Evolutionary conservation across 225 moss, liverwort and hornwort species (phyloP), one percentile per base, ranked within the genome.

Genomic region (Pseudoscleropodium purum): DNA sequence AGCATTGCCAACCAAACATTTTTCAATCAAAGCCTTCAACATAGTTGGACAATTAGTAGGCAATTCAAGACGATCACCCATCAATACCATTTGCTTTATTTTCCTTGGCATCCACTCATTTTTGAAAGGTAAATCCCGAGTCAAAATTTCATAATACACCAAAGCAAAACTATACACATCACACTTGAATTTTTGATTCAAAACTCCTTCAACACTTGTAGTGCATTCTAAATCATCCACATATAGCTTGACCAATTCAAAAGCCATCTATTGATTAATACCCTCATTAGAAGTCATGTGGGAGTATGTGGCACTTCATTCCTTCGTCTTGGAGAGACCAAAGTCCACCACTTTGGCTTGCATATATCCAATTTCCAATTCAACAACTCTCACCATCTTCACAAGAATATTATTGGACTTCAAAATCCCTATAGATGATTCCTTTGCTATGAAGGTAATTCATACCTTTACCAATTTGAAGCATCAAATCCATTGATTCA

Each of bases 141-240:
- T 73, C 27, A 73, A 73, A 73, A 73, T 73, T 7, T 73, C 43
- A 43, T 73, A 73, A 43, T 43, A 73, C 8, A 73, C 73, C 73
- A 73, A 43, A 2, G 27, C 73, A 43, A 41, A 73, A 73, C 73
- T 73, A 43, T 43, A 73, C 5, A 73, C 43, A 5, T 73, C 73
- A 0, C 73, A 73, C 43, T 73, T 73, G 27, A 73, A 73, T 9
- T 41, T 43, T 27, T 41, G 43, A 15, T 43, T 27, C 0, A 15
- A 1, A 26, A 43, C 0, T 1, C 0, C 9, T 73, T 16, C 43
- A 26, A 3, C 16, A 8, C 4, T 9, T 27, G 1, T 3, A 16
- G 43, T 3, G 3, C 9, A 39, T 41, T 72, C 5, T 25, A 1
- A 25, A 8, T 72, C 5, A 0, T 72, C 9, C 7, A 0, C 27